phyloP scores from a whole-genome alignment of 2,329 filamentous ascomycete species.

The Coleophoma crateriformis region DNA sequence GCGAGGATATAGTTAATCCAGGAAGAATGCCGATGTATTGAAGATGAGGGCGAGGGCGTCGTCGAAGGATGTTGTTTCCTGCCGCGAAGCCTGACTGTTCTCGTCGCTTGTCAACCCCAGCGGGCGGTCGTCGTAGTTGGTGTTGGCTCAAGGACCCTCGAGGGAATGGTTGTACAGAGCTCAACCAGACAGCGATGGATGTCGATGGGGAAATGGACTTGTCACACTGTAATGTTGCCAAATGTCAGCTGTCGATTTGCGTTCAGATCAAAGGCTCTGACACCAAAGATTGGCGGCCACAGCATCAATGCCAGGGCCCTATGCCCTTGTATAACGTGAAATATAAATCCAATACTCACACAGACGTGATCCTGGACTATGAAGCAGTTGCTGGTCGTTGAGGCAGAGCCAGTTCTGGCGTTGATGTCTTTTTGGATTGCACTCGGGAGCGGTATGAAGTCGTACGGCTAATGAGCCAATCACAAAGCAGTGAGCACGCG shows the following conservation, averaged over 20 bases:
- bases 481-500: background rate
- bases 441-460: constrained; percentile 1
- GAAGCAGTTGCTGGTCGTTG: background rate
- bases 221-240: constrained; percentile 10
- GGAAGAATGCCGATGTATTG: constrained; percentile 1
- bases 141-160: background rate
- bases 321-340: background rate
- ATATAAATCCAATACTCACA: background rate
- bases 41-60: constrained; percentile 5
- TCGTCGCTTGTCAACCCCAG: background rate
- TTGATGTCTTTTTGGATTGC: background rate
- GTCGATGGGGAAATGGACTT: background rate
- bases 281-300: background rate
- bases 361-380: background rate
- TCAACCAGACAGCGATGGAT: background rate
- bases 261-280: background rate
- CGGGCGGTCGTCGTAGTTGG: background rate
- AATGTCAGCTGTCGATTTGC: constrained; percentile 15
- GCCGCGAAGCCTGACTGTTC: too few relatives aligned
- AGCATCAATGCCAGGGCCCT: background rate
- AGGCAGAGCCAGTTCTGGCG: background rate
- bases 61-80: too few relatives aligned
- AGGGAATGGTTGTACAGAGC: too few relatives aligned
- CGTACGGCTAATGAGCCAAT: background rate
- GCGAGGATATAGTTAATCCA: constrained; percentile 9